A percentile compares a stretch with the other conserved stretches of the same genome.
Evolutionary conservation across 2,329 filamentous ascomycete genomes (phyloP).

Genomic region (Coniella vitis): DNA sequence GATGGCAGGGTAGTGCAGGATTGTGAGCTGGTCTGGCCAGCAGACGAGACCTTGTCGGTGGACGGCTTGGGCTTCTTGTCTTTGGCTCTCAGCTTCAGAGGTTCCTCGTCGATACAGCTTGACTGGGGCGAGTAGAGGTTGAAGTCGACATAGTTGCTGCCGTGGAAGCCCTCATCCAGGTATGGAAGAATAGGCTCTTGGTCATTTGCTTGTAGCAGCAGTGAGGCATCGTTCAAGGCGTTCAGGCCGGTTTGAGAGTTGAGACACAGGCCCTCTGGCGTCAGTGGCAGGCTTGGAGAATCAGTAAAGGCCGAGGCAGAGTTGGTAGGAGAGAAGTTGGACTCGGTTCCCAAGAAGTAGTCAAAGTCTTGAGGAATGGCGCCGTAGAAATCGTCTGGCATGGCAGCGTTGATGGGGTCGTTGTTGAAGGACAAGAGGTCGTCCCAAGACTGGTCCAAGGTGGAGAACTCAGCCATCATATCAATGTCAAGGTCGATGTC

Average conservation of each 20-base stretch:
- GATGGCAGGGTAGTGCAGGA: background rate
- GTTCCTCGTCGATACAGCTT: conserved; percentile 43
- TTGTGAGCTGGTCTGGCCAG: background rate
- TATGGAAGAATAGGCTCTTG: conserved; percentile 32
- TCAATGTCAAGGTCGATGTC: conserved; percentile 16
- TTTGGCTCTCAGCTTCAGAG: conserved; percentile 20
- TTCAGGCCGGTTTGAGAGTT: conserved; percentile 12
- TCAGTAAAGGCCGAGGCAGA: conserved; percentile 11
- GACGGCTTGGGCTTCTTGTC: conserved; percentile 4
- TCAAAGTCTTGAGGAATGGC: conserved; percentile 14
- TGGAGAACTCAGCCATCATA: conserved; percentile 5
- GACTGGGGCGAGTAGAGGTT: conserved; percentile 47
- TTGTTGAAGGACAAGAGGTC: conserved; percentile 13
- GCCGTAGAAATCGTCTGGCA: conserved; percentile 9
- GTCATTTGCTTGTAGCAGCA: conserved; percentile 6
- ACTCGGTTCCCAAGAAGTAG: conserved; percentile 11
- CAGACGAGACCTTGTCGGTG: background rate
- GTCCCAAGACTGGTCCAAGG: conserved; percentile 12
- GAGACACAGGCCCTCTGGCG: conserved; percentile 7
- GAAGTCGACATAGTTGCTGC: conserved; percentile 47
- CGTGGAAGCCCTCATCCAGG: conserved; percentile 29
- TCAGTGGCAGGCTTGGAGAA: conserved; percentile 13
- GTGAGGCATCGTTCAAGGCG: conserved; percentile 14
- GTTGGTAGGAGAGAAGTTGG: conserved; percentile 7
- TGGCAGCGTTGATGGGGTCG: conserved; percentile 1